Evolutionary conservation across 2,329 filamentous ascomycete species (phyloP), one percentile per base, ranked within the genome.

Genomic region (Dactylellina leptospora): DNA sequence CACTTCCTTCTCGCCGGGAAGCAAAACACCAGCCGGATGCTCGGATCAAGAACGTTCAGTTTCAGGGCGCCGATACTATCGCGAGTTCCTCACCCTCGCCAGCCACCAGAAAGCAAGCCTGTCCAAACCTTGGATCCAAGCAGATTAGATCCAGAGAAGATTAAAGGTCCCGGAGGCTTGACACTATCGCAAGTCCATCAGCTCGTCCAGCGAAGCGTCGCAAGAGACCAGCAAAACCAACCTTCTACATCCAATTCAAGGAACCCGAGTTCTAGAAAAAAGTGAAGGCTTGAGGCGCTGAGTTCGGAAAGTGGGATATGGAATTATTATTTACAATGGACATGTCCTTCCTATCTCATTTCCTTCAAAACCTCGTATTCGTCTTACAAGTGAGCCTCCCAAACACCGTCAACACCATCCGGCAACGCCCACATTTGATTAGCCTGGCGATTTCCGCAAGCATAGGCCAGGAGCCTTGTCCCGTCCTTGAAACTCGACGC

Each of bases 401-500:
- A 66, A n/a, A 51, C 38, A 1, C 69, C 61, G 23, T 73, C 55
- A 22, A 68, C 53, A 18, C 69, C 69, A 8, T 18, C 33, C 1
- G 69, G 69, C 4, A 73, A 33, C 0, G 10, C 20, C 69, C 69
- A 73, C 23, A 73, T 23, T 48, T 73, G 69, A n/a, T 73, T 73
- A 10, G 50, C 51, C 30, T 73, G 69, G 4, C 59, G 47, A 25
- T 61, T 68, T 11, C 69, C 69, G 11, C 69, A 73, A 16, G 40
- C 33, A 44, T 56, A 73, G 16, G 69, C 69, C 62, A 73, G 10
- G 25, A 73, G 36, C 9, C 42, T 48, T 1, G 69, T 60, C 8
- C 69, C 69, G 53, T 73, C 69, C 27, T 61, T 66, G 47, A 68
- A 73, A 18, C 44, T 56, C 10, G 69, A 73, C n/a, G 69, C 69